Conservation (phyloP, 352 stramenopile genomes). For the Phytophthora citricola region DNA sequence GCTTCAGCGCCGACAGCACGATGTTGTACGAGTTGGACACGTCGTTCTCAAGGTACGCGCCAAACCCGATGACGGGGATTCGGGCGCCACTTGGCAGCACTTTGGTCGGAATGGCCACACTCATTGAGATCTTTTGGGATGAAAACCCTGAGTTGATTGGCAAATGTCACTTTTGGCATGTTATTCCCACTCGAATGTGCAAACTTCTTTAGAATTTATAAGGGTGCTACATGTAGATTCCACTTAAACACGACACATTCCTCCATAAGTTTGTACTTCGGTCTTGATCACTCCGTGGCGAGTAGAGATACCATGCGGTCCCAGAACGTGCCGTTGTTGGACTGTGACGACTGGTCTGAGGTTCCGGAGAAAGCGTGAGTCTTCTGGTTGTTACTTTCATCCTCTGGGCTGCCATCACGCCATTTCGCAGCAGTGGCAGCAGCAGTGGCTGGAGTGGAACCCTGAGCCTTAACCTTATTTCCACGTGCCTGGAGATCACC, state of each 20-base stretch:
- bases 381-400: constrained; percentile 23
- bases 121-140: constrained; percentile 26
- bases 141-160: neutral
- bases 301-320: constrained; percentile 54
- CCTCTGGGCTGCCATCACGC: constrained; percentile 40
- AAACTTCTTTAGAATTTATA: constrained; percentile 17
- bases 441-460: constrained; percentile 5
- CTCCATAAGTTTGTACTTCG: constrained; percentile 1
- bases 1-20: constrained; percentile 58
- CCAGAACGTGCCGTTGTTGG: constrained; percentile 52
- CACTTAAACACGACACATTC: constrained; percentile 15
- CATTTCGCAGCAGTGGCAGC: constrained; percentile 38
- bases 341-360: constrained; percentile 47
- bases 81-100: constrained; percentile 47
- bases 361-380: constrained; percentile 31
- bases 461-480: constrained; percentile 11
- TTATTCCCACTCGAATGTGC: too few species aligned
- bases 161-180: too few species aligned
- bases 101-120: constrained; percentile 34
- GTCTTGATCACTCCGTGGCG: constrained; percentile 20
- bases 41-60: constrained; percentile 59
- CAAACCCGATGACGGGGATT: constrained; percentile 65
- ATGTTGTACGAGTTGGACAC: constrained; percentile 63
- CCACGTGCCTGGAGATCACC: constrained; percentile 12
- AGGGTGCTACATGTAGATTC: neutral